Evolutionary conservation across 345 rosid species (phyloP), one percentile per base, ranked within the genome.

Genomic region (Lepidium africanum): DNA sequence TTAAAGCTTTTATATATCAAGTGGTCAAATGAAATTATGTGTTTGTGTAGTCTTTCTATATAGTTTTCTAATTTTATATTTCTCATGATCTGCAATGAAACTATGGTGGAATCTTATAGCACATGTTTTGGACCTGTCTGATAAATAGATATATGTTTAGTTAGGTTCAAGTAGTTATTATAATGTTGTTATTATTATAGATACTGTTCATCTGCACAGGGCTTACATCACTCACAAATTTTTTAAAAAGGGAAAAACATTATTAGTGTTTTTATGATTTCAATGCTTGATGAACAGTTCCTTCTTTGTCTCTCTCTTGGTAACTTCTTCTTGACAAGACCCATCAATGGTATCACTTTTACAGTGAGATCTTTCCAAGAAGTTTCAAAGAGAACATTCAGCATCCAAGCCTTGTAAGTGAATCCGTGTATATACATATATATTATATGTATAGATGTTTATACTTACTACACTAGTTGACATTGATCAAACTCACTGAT

Each of bases 211-310:
- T 74, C 25, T 46, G 70, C 65, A 55, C 78, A 75, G 65, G 70
- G 74, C 74, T 69, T 75, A 75, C 78, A 67, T 75, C 78, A 68
- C 41, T 39, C 47, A 55, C 15, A 73, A 19, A 49, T 4, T 19
- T 38, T 55, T 57, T 23, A 6, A 10, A 19, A 16, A 32, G 37
- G 3, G 1, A 55, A 69, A 48, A 40, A 0, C 3, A 55, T 15
- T 47, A 39, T 48, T 40, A 57, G 48, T 65, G 59, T 47, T 59
- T 59, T 69, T 62, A 68, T 75, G 59, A 53, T 68, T 67, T 75
- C 73, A 61, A 74, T 68, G 69, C 68, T 66, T 73, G 68, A 75
- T 75, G 74, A 69, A 75, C 74, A 75, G 78, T 75, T 63, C 69
- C 6, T 40, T 16, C 43, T 55, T 75, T 75, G 70, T 75, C 74